These are phyloP conservation scores for Nothophaeocryptopus gaeumannii DNA, from an alignment of 2,329 filamentous ascomycete genomes.

Conservation along the genomic window DNA sequence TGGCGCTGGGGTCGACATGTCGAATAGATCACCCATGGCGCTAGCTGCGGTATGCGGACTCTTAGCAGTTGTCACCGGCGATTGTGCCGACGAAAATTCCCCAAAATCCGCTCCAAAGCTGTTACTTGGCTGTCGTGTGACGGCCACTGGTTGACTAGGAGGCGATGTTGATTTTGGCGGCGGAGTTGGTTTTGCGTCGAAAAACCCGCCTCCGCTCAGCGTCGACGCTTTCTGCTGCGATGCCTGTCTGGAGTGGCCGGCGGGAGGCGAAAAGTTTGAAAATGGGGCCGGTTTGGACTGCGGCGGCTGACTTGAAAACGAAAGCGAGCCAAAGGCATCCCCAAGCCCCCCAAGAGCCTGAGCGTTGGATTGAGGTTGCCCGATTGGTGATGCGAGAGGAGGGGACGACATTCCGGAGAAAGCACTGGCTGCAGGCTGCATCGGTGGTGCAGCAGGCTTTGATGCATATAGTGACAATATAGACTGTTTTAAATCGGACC, in stretches of 20 bases:
- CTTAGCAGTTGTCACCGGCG: conserved; percentile 40
- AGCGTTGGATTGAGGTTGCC: conserved; percentile 28
- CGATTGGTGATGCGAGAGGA: conserved; percentile 33
- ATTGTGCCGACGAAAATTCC: conserved; percentile 62
- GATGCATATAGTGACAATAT: conserved; percentile 93
- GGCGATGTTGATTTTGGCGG: conserved; percentile 39
- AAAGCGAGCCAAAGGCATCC: conserved; percentile 75
- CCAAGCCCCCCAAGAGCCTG: conserved; percentile 60
- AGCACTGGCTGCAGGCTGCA: conserved; percentile 38
- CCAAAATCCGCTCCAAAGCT: conserved; percentile 47
- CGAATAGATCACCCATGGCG: conserved; percentile 74
- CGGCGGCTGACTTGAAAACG: conserved; percentile 52
- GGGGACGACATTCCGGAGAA: conserved; percentile 72
- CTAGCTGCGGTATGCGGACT: conserved; percentile 49
- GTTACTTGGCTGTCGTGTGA: conserved; percentile 52
- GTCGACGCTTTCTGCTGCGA: conserved; percentile 34
- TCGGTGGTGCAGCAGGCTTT: conserved; percentile 64
- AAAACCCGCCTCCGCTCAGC: conserved; percentile 75
- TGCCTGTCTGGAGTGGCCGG: conserved; percentile 46
- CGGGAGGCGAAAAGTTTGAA: conserved; percentile 59
- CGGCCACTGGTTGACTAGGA: conserved; percentile 32
- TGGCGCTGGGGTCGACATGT: conserved; percentile 54
- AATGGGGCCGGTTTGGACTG: conserved; percentile 62
- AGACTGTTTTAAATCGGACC: conserved; percentile 93
- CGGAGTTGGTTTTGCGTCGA: conserved; percentile 60